Base-by-base conservation (phyloP, 2,329 filamentous ascomycete genomes). In the Emmonsia crescens region DNA sequence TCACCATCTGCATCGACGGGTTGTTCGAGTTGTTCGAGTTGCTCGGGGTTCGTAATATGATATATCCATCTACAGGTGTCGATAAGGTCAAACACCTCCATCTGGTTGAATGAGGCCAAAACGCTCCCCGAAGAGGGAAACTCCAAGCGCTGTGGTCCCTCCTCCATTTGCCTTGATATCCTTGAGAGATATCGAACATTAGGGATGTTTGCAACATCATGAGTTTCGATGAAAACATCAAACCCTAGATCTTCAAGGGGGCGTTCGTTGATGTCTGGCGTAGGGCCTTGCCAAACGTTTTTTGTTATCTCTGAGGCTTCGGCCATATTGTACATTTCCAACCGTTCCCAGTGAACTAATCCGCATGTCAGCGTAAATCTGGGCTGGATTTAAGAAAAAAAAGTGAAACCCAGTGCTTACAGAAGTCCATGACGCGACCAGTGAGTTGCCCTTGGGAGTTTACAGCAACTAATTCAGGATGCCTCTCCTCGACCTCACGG, bases 81-180 rank as follows among this genome's bases (percentile, higher is more conserved):
- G 49, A 96, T 79, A 49, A 97, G 86, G 31, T 86, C 89, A 70
- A 96, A 91, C 1, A 89, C 85, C 74, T 96, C 93, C 9, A 82
- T 79, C 63, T 92, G 89, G 1, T 88, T 90, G 83, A 89, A 95
- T 0, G 88, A 89, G 1, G 90, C 87, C 68, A 93, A 81, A 61
- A 97, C 89, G 68, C 90, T 95, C n/a, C 94, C 94, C 1, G 93
- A 96, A 0, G 91, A 94, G 0, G 93, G 93, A 64, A 97, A 97
- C 66, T 96, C 89, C 59, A 95, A 77, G 65, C 82, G 78, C 63
- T 85, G 76, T 16, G 83, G 76, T 4, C 78, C 75, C 48, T 75
- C 76, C 54, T 81, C 74, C 0, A 82, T 70, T 62, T 82, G 76
- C 67, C 87, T 82, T 36, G 85, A 82, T 61, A 92, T 78, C 58